Evolutionary conservation across 2,329 filamentous ascomycete genomes (phyloP), one percentile per base, ranked within the genome.

Genomic region (Onygenales sp.): DNA sequence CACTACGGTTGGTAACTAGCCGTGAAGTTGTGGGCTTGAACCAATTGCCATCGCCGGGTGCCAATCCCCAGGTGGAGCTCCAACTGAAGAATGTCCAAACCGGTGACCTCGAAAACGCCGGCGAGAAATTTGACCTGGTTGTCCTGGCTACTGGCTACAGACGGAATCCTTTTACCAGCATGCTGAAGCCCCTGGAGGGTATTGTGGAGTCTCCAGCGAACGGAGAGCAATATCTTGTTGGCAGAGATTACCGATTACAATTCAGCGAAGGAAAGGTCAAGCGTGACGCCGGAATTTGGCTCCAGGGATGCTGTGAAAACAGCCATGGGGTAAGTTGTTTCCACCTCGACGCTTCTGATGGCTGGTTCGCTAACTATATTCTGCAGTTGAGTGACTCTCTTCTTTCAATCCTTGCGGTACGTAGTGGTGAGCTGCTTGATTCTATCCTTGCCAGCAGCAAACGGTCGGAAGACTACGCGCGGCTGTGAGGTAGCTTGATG

Each of bases 241-340:
- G 77, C 34, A 80, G 92, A 51, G 82, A 96, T 67, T 97, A 97
- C 70, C 79, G 79, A 50, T 81, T 96, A 48, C 74, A 84, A 54
- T 89, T 94, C 65, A 77, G 80, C 48, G 73, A 80, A 1, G 84
- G 80, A 33, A 77, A 80, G 47, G 85, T 97, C 36, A 79, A 82
- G n/a, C 66, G 77, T 0, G 82, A 84, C 44, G 86, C 88, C 11
- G 91, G 91, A 3, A 77, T 97, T 54, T 97, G 88, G 86, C 76
- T 97, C 62, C 93, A 97, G 69, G 92, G 92, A 34, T 96, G 91
- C 74, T 94, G 90, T 67, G 91, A 97, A 75, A 83, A 79, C 57
- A 95, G 90, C 36, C 92, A 97, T 69, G 92, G 92, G 55, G 56
- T 58, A 53, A 48, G 56, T 52, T n/a, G 37, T 17, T 36, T 47